A percentile compares a stretch with the other conserved stretches of the same genome.
Evolutionary conservation across 129 eudicot species (phyloP).

Genomic region (Ambrosia trifida): DNA sequence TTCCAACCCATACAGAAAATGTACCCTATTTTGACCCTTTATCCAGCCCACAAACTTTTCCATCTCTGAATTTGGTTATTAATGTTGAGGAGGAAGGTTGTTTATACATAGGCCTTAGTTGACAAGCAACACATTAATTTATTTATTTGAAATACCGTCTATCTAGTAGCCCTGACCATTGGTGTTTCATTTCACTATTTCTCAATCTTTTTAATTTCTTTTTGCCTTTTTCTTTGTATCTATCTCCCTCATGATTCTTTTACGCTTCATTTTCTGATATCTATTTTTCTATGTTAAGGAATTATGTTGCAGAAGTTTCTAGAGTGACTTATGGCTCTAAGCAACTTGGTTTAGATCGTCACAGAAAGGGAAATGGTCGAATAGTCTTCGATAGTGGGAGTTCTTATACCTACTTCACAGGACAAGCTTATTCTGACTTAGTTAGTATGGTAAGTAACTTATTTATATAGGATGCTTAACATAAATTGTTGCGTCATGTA

Average conservation of each 20-base stretch:
- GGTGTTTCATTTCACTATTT: background rate
- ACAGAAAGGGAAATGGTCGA: conserved; percentile 39
- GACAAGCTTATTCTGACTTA: conserved; percentile 64
- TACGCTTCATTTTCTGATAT: conserved; percentile 23
- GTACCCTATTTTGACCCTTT: no score
- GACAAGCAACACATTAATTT: background rate
- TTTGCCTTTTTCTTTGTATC: no score
- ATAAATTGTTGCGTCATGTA: background rate
- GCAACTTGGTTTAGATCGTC: conserved; percentile 46
- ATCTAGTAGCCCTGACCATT: background rate
- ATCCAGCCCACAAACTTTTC: no score
- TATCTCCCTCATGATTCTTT: background rate
- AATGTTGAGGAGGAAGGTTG: background rate
- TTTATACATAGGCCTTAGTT: background rate
- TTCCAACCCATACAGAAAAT: no score
- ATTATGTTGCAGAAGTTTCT: conserved; percentile 52
- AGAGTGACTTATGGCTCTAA: conserved; percentile 56
- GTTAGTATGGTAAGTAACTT: conserved; percentile 42
- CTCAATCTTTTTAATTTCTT: background rate
- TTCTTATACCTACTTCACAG: conserved; percentile 72
- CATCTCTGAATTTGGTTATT: no score
- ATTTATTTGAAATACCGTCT: background rate
- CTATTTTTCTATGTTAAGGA: conserved; percentile 39
- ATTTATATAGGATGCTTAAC: background rate
- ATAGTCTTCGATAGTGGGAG: conserved; percentile 79